These are phyloP conservation scores for Lactarius deliciosus DNA, from an alignment of 768 basidiomycete species.

Conservation along the genomic window DNA sequence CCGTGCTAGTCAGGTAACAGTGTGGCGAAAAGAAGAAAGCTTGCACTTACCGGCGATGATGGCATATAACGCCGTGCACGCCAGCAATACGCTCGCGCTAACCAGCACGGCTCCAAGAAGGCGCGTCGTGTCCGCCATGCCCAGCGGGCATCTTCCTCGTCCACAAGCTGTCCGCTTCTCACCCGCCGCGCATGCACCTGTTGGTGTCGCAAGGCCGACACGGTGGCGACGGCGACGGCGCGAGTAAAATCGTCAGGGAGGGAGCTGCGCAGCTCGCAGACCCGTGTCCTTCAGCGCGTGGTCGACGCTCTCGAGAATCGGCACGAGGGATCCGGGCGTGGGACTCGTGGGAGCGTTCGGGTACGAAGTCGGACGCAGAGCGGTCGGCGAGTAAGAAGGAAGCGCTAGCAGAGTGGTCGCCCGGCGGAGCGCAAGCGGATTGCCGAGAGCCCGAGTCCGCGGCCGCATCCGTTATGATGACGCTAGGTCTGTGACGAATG, in stretches of 20 bases:
- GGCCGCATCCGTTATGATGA: constrained; percentile 34
- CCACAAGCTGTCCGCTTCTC: constrained; percentile 44
- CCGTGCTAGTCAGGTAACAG: neutral
- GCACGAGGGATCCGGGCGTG: constrained; percentile 47
- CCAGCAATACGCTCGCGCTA: constrained; percentile 86
- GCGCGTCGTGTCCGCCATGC: constrained; percentile 89
- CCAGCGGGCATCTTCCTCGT: constrained; percentile 48
- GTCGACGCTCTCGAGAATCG: constrained; percentile 76
- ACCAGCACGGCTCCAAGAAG: constrained; percentile 91
- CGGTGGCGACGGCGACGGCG: constrained; percentile 92
- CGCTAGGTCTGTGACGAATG: constrained; percentile 50
- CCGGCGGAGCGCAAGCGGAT: neutral
- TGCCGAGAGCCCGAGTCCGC: constrained; percentile 10
- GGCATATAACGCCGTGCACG: constrained; percentile 91
- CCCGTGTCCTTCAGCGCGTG: constrained; percentile 65
- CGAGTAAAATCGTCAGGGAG: constrained; percentile 89
- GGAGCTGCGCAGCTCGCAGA: constrained; percentile 52
- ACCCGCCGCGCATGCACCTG: constrained; percentile 52
- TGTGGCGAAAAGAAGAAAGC: neutral
- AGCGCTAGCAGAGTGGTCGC: neutral
- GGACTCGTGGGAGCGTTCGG: constrained; percentile 39
- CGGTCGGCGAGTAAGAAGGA: constrained; percentile 6
- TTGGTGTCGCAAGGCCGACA: constrained; percentile 84
- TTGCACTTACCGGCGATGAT: constrained; percentile 81
- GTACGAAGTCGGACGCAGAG: constrained; percentile 53